phyloP scores from a whole-genome alignment of 768 basidiomycete species.

The Tephrocybe sp. region DNA sequence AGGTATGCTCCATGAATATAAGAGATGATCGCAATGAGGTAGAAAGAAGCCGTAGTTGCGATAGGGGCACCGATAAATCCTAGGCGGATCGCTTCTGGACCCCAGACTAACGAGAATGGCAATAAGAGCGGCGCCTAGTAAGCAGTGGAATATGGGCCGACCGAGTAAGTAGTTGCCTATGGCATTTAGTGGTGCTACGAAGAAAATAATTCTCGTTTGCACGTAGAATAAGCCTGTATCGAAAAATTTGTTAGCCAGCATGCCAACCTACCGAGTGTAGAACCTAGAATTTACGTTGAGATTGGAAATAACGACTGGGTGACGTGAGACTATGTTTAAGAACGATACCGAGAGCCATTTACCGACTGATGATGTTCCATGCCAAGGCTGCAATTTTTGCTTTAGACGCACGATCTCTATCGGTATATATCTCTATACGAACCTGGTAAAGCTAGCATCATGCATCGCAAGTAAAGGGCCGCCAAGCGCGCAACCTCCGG shows the following conservation, averaged over 20 bases:
- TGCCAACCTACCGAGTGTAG: too few relatives aligned
- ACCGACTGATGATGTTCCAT: conserved; percentile 1
- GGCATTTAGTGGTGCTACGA: conserved; percentile 83
- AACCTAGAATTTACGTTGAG: conserved; percentile 9
- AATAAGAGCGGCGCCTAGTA: background rate
- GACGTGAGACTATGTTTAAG: background rate
- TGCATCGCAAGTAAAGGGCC: background rate
- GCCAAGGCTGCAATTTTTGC: background rate
- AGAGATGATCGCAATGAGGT: conserved; percentile 64
- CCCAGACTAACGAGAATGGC: conserved; percentile 61
- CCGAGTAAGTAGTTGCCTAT: conserved; percentile 80
- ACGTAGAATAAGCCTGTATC: conserved; percentile 71
- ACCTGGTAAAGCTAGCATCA: conserved; percentile 1
- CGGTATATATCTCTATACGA: background rate
- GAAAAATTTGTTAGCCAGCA: background rate
- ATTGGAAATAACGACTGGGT: conserved; percentile 4
- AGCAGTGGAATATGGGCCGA: conserved; percentile 22
- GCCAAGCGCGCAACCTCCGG: background rate
- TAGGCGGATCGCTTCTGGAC: conserved; percentile 69
- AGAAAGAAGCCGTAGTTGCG: conserved; percentile 83
- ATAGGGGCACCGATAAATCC: conserved; percentile 93
- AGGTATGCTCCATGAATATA: conserved; percentile 61
- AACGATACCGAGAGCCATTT: background rate
- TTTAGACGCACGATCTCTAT: background rate
- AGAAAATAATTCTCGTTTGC: conserved; percentile 72